Evolutionary conservation across 2,329 filamentous ascomycete species (phyloP).

Genomic region (Cyphellophora attinorum): DNA sequence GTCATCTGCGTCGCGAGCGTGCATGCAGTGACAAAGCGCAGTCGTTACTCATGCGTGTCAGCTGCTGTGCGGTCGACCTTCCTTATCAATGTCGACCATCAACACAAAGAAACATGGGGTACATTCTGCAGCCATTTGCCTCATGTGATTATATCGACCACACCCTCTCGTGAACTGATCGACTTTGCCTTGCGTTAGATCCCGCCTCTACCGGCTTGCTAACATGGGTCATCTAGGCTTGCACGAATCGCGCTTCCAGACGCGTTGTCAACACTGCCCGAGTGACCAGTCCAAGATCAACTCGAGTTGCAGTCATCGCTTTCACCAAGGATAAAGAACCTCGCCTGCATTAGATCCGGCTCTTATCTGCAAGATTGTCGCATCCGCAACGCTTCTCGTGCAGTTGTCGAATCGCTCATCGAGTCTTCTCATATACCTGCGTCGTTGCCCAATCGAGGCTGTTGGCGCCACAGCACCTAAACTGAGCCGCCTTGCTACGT

Average conservation of each 20-base stretch:
- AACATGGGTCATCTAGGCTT: background rate
- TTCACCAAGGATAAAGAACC: background rate
- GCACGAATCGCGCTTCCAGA: background rate
- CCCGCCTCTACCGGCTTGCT: background rate
- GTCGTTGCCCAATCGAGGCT: too few species aligned
- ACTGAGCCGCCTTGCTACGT: background rate
- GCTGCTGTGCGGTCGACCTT: too few species aligned
- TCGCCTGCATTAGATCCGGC: background rate
- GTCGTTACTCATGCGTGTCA: too few species aligned
- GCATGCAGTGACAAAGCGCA: too few species aligned
- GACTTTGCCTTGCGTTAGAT: background rate
- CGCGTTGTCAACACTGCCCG: background rate
- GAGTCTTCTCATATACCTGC: too few species aligned
- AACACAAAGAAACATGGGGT: too few species aligned
- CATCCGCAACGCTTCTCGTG: background rate
- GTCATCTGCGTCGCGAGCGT: too few species aligned
- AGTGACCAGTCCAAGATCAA: background rate
- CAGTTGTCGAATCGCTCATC: too few species aligned
- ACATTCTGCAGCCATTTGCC: too few species aligned
- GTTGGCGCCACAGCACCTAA: background rate
- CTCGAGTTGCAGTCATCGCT: background rate
- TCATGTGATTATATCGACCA: background rate
- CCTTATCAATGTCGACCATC: too few species aligned
- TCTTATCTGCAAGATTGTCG: constrained; percentile 1
- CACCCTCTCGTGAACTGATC: background rate